Percentiles rank a stretch among this genome's conserved stretches.
Evolutionary conservation across 1,284 basidiomycete genomes (phyloP).

Genomic region (Cryptococcus depauperatus): DNA sequence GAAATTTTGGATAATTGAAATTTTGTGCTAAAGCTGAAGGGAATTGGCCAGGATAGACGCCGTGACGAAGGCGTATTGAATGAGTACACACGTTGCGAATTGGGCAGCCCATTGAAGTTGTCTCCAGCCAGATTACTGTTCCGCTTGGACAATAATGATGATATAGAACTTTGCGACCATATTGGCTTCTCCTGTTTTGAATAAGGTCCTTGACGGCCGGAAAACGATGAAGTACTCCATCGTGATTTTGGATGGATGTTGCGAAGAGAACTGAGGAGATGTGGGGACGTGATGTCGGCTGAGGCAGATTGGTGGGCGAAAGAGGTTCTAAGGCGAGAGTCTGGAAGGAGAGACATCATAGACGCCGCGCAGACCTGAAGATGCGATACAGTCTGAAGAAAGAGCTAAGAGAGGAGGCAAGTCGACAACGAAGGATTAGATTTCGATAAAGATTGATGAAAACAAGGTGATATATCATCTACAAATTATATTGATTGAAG

Average conservation of each 20-base stretch:
- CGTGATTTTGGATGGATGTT: constrained; percentile 3
- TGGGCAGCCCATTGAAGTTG: background rate
- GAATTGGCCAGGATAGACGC: constrained; percentile 3
- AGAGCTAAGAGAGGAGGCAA: no score
- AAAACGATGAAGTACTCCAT: constrained; percentile 4
- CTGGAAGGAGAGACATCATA: no score
- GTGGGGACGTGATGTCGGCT: constrained; percentile 17
- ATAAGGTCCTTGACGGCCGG: background rate
- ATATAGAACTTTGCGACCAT: background rate
- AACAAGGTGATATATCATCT: no score
- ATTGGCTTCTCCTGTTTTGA: background rate
- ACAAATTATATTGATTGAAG: no score
- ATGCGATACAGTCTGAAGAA: no score
- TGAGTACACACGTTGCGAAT: constrained; percentile 4
- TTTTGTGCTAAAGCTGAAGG: constrained; percentile 5
- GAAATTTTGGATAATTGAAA: background rate
- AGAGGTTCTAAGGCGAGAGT: constrained; percentile 37
- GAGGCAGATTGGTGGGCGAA: constrained; percentile 34
- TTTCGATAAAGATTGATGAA: no score
- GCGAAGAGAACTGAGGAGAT: constrained; percentile 9
- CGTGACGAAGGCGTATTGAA: constrained; percentile 11
- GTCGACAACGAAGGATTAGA: no score
- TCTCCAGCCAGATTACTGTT: constrained; percentile 1
- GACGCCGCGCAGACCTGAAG: no score
- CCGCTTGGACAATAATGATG: constrained; percentile 4